Evolutionary conservation across 768 basidiomycete genomes (phyloP).

Genomic region (Dacryopinax spathularia): DNA sequence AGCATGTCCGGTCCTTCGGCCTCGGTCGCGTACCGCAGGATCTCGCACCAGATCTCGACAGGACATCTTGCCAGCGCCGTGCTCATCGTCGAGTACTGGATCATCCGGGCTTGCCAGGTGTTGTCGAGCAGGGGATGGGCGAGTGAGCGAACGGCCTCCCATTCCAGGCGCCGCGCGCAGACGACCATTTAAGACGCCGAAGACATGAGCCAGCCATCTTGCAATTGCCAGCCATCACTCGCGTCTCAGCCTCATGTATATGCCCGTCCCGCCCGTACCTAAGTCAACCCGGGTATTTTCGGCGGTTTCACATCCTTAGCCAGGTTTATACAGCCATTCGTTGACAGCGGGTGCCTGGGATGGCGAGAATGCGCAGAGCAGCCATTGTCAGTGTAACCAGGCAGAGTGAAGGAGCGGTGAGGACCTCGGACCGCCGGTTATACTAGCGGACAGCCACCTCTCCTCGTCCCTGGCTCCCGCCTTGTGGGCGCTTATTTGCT

Average conservation of each 20-base stretch:
- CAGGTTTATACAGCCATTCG: background rate
- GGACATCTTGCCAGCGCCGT: conserved; percentile 1
- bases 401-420: background rate
- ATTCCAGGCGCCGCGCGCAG: background rate
- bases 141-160: background rate
- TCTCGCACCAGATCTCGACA: conserved; percentile 3
- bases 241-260: conserved; percentile 3
- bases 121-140: background rate
- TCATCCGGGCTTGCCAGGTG: background rate
- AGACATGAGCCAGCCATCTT: background rate
- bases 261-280: background rate
- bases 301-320: background rate
- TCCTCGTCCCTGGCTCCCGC: background rate
- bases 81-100: background rate
- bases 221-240: conserved; percentile 5
- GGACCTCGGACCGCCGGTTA: background rate
- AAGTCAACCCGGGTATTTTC: background rate
- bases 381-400: background rate
- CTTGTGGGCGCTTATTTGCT: background rate
- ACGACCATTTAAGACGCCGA: background rate
- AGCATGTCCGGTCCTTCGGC: background rate
- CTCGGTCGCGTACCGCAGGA: background rate
- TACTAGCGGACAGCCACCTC: conserved; percentile 2
- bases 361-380: background rate
- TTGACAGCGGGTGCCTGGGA: background rate